phyloP scores from a whole-genome alignment of 768 basidiomycete genomes.

The Boletus rufocinnamomeus region DNA sequence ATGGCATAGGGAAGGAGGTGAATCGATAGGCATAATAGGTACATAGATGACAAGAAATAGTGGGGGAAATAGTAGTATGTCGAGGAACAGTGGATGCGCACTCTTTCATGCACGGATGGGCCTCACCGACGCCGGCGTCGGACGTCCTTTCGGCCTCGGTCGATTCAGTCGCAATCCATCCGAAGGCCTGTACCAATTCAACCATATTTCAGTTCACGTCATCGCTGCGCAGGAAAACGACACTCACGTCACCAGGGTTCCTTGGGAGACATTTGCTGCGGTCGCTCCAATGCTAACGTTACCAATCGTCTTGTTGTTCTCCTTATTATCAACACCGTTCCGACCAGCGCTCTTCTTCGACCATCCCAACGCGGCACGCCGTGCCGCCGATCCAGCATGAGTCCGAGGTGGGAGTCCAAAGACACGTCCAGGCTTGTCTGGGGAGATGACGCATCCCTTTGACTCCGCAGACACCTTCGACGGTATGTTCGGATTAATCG shows the following conservation, averaged over 20 bases:
- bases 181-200: conserved; percentile 35
- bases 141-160: conserved; percentile 47
- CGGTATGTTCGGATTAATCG: conserved; percentile 44
- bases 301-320: conserved; percentile 39
- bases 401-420: conserved; percentile 42
- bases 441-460: conserved; percentile 36
- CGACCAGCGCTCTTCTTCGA: conserved; percentile 60
- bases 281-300: conserved; percentile 6
- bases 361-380: conserved; percentile 63
- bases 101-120: conserved; percentile 28
- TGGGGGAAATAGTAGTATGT: not conserved
- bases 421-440: conserved; percentile 33
- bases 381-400: conserved; percentile 54
- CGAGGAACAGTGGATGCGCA: not conserved
- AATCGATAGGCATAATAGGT: conserved; percentile 36
- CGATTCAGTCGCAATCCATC: conserved; percentile 46
- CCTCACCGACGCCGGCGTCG: conserved; percentile 35
- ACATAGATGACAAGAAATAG: conserved; percentile 28
- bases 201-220: not conserved
- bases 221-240: not conserved
- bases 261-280: conserved; percentile 31
- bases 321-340: conserved; percentile 55
- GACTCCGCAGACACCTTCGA: conserved; percentile 29
- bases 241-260: conserved; percentile 58
- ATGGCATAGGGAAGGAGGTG: conserved; percentile 27